Base-by-base conservation (phyloP, 257 asterid genomes). In the Salvia hispanica region DNA sequence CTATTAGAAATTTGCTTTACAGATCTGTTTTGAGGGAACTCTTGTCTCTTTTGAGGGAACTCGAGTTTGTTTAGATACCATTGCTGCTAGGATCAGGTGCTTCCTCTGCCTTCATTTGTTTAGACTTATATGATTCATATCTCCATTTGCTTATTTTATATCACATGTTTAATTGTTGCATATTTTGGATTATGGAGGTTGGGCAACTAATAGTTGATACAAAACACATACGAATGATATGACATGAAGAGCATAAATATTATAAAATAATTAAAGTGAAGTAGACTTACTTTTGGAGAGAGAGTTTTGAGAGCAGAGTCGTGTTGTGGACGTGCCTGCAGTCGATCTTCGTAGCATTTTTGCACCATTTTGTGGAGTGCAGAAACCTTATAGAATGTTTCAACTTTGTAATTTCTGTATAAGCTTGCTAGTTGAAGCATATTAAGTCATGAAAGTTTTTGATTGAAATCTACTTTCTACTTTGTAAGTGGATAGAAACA, bases 291-390 rank as follows among this genome's bases (percentile, higher is more conserved):
- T 64, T 84, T 81, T 9, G 85, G 84, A 43, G 94, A 86, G 68
- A 44, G 76, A 83, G 80, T 75, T 80, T 7, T 91, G 88, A 83
- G 70, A 73, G 71, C 33, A 54, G 89, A 79, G 53, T 62, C 74
- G 8, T 80, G 77, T 50, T 72, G 69, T 44, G 64, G 82, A 58
- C 71, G 71, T 34, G 28, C 7, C 63, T 85, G 81, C 46, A 77
- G 78, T 39, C 67, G 72, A 39, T 76, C 88, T 63, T 80, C 84
- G 52, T 76, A 69, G 77, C 72, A 78, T 52, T 83, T 85, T 51
- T 82, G 90, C 65, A 85, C 79, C 72, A 82, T 87, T 81, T 85
- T 82, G 52, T 71, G 69, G 61, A 89, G 85, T 57, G 73, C 80
- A 48, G 64, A 71, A 37, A 84, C 88, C 94, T 88, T 56, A 25